Conservation (phyloP, 1,284 basidiomycete genomes). For the Malassezia arunalokei region DNA sequence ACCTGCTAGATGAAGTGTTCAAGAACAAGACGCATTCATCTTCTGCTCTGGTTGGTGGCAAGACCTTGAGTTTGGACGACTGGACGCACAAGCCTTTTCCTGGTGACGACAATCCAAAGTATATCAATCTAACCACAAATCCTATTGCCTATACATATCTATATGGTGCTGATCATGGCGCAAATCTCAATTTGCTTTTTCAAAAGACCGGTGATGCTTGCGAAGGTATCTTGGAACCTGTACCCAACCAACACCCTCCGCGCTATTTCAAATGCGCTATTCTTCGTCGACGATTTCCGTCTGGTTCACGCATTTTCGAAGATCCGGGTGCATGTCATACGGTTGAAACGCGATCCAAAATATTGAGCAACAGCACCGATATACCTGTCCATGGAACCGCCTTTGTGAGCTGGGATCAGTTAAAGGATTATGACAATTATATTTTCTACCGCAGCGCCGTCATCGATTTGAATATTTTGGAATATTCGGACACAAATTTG, state of each 20-base stretch:
- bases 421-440: conserved; percentile 60
- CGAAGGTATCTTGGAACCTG: conserved; percentile 55
- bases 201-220: conserved; percentile 80
- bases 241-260: conserved; percentile 39
- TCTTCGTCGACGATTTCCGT: conserved; percentile 61
- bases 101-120: not conserved
- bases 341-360: not conserved
- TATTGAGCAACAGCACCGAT: not conserved
- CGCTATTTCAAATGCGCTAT: conserved; percentile 97
- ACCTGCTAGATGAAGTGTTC: conserved; percentile 1
- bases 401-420: conserved; percentile 66
- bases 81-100: conserved; percentile 50
- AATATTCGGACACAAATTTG: conserved; percentile 50
- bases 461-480: conserved; percentile 69
- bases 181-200: conserved; percentile 72
- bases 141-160: conserved; percentile 70
- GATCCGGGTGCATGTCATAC: not conserved
- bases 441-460: conserved; percentile 85
- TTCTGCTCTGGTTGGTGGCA: conserved; percentile 52
- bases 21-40: not conserved
- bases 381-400: not conserved
- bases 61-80: conserved; percentile 74
- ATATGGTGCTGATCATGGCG: conserved; percentile 49
- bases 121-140: conserved; percentile 52
- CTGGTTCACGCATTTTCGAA: conserved; percentile 45